Base-by-base conservation (phyloP, 441 rosid species). In the Viola pubescens region DNA sequence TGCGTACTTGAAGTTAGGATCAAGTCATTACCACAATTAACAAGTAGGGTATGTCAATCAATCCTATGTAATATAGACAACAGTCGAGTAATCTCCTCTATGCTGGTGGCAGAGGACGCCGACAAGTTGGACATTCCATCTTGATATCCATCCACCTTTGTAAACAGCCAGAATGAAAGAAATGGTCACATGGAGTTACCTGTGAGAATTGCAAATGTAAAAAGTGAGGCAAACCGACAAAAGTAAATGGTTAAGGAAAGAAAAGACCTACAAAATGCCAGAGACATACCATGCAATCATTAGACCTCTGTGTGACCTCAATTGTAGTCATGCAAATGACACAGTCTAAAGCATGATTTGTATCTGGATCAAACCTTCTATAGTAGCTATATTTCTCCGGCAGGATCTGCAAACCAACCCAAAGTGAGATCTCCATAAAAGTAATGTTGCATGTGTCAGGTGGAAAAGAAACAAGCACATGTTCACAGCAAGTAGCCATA, bases 81-180 rank as follows among this genome's bases (percentile, higher is more conserved):
- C 70, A 58, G 70, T 49, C 49, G 65, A 63, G 56, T 11, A 0
- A 40, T 65, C 48, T 47, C 68, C 34, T 65, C 81, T 79, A 87
- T 54, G 92, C 96, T 56, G 98, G 88, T 34, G 98, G 98, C 49
- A 94, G 74, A 4, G 87, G 67, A 46, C 97, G 89, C 68, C 98
- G 88, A 75, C 98, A 94, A 54, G 98, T 94, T 52, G 97, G 98
- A 62, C 98, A 87, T 75, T 94, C 98, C 98, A 94, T 94, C 81
- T 94, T 94, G 76, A 94, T 81, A 72, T 94, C 98, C 98, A 94
- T 89, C 97, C 97, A 88, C 74, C 94, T 82, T 77, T 86, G 97
- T 67, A 94, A 79, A 73, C 98, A 94, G 61, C 88, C 97, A 3
- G 87, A 77, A 71, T 94, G 98, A 69, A 94, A 94, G 76, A 86